Conservation (phyloP, 345 rosid genomes). For the Syzygium jambos region DNA sequence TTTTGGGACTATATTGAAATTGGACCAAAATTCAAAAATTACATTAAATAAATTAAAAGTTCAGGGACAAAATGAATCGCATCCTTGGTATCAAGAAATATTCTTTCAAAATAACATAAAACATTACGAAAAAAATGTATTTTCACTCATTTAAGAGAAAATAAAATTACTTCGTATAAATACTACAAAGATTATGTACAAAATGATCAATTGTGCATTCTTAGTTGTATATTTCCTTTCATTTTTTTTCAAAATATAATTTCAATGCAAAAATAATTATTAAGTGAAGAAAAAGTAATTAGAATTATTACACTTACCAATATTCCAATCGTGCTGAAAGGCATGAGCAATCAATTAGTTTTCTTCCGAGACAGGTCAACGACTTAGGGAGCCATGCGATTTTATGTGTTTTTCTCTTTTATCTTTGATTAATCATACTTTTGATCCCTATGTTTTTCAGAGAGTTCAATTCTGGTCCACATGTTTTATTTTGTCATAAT, state of each 20-base stretch:
- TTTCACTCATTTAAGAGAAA: neutral
- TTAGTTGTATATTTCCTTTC: neutral
- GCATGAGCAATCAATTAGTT: neutral
- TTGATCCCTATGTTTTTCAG: neutral
- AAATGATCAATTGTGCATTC: neutral
- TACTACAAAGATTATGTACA: neutral
- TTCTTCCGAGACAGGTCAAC: neutral
- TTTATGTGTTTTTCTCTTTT: neutral
- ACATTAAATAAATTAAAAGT: neutral
- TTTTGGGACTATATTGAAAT: neutral
- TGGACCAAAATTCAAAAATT: rapidly evolving
- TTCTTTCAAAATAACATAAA: neutral
- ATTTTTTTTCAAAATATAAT: neutral
- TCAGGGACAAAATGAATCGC: neutral
- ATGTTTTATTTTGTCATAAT: neutral
- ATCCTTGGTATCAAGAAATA: neutral
- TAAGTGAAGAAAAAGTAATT: neutral
- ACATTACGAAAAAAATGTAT: neutral
- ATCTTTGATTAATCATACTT: neutral
- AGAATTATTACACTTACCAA: neutral
- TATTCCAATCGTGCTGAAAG: neutral
- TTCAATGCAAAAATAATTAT: neutral
- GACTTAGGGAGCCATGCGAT: neutral
- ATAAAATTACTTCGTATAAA: neutral
- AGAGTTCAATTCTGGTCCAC: neutral